These are phyloP conservation scores for Aristolochia californica DNA, from an alignment of 164 flowering plant genomes.

Conservation along the genomic window DNA sequence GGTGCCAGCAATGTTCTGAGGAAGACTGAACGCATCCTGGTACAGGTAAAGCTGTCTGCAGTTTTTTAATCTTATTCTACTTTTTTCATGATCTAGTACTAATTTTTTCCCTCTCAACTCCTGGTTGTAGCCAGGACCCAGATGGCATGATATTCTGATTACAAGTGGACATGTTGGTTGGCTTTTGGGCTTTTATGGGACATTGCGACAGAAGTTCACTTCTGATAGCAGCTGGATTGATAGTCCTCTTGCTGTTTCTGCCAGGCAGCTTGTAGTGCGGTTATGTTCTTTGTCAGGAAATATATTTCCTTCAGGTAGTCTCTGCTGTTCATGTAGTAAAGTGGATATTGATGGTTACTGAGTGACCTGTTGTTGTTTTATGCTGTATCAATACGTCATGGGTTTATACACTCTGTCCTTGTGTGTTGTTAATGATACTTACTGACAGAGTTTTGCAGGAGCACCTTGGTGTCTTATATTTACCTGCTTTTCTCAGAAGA, in stretches of 20 bases:
- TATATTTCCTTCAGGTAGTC: constrained; percentile 74
- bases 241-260: constrained; percentile 86
- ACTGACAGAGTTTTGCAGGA: no score
- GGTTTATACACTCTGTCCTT: no score
- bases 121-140: constrained; percentile 69
- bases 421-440: no score
- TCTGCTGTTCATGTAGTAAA: constrained; percentile 7
- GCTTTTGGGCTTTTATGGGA: constrained; percentile 68
- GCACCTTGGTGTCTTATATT: no score
- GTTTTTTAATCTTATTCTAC: background rate
- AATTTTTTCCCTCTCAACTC: constrained; percentile 6
- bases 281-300: constrained; percentile 77
- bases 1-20: constrained; percentile 26
- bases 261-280: constrained; percentile 80
- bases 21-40: constrained; percentile 56
- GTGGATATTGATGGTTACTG: background rate
- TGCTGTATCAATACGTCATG: no score
- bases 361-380: background rate
- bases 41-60: constrained; percentile 45
- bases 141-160: constrained; percentile 67
- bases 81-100: background rate
- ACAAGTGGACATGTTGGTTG: constrained; percentile 75
- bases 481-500: no score
- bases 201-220: constrained; percentile 62
- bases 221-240: constrained; percentile 67